Percentiles rank a stretch among this genome's conserved stretches.
These are phyloP conservation scores for Ceratobasidium sp. DNA, from an alignment of 1,284 basidiomycete species.

Conservation along the genomic window DNA sequence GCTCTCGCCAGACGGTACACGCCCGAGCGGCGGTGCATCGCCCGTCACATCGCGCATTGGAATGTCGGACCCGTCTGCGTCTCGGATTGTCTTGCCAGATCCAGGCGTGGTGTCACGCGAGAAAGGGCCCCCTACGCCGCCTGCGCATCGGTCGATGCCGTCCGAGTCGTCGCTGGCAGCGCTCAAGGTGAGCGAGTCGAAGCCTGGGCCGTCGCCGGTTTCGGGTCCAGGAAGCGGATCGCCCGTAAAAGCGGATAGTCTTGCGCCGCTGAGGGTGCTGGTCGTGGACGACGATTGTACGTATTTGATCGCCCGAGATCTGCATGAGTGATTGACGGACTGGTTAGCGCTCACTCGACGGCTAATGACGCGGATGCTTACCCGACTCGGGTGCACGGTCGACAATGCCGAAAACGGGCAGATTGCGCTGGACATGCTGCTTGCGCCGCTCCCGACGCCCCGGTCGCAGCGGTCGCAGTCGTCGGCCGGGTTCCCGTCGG, in stretches of 20 bases:
- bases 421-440: conserved; percentile 40
- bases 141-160: conserved; percentile 38
- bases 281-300: conserved; percentile 78
- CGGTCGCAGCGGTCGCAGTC: conserved; percentile 33
- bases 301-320: not conserved
- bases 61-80: conserved; percentile 18
- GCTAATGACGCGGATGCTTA: conserved; percentile 83
- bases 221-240: conserved; percentile 34
- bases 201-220: not conserved
- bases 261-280: conserved; percentile 64
- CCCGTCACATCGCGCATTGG: conserved; percentile 19
- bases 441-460: conserved; percentile 36
- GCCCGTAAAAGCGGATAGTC: conserved; percentile 9
- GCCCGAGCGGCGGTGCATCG: conserved; percentile 13
- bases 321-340: not conserved
- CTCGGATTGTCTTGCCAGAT: conserved; percentile 15
- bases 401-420: conserved; percentile 76
- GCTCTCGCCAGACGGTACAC: conserved; percentile 14
- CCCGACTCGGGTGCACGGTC: conserved; percentile 81
- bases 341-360: conserved; percentile 71
- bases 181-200: conserved; percentile 3
- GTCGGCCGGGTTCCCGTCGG: conserved; percentile 28
- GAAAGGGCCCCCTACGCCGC: conserved; percentile 14
- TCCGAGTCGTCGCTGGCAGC: conserved; percentile 29
- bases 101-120: not conserved